Percentiles rank a stretch among this genome's conserved stretches.
Conservation (phyloP, 2,329 filamentous ascomycete species). For the Didymella exigua region DNA sequence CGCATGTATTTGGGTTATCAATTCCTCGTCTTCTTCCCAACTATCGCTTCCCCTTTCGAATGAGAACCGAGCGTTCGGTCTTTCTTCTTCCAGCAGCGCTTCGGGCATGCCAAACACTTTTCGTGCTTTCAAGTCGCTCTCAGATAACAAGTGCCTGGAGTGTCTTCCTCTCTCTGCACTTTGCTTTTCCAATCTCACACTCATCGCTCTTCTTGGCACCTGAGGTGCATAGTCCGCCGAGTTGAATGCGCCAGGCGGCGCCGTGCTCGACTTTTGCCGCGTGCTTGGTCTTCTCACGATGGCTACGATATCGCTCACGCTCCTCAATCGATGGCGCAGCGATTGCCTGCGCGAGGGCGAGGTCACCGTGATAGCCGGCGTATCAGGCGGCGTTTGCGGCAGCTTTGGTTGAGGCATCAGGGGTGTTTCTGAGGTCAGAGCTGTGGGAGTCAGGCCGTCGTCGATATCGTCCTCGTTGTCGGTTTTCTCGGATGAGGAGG, state of each 20-base stretch:
- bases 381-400: slow-evolving; percentile 9
- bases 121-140: slow-evolving; percentile 9
- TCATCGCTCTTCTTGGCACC: slow-evolving; percentile 36
- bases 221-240: slow-evolving; percentile 19
- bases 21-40: slow-evolving; percentile 5
- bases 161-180: slow-evolving; percentile 6
- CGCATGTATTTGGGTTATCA: slow-evolving; percentile 1
- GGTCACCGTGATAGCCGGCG: slow-evolving; percentile 13
- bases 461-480: slow-evolving; percentile 22
- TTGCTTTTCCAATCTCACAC: slow-evolving; percentile 25
- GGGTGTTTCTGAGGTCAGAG: slow-evolving; percentile 3
- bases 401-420: slow-evolving; percentile 7
- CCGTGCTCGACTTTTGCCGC: slow-evolving; percentile 27
- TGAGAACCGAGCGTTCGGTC: neutral
- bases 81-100: neutral
- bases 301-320: slow-evolving; percentile 15
- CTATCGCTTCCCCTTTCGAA: neutral
- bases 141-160: slow-evolving; percentile 6
- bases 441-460: slow-evolving; percentile 11
- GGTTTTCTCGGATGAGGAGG: slow-evolving; percentile 5
- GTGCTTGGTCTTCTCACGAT: slow-evolving; percentile 18
- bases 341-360: slow-evolving; percentile 9
- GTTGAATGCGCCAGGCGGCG: slow-evolving; percentile 25
- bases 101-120: neutral
- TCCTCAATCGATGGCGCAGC: slow-evolving; percentile 1